A percentile compares a stretch with the other conserved stretches of the same genome.
Conservation (phyloP, 768 basidiomycete species). For the Daedaleopsis nitida region DNA sequence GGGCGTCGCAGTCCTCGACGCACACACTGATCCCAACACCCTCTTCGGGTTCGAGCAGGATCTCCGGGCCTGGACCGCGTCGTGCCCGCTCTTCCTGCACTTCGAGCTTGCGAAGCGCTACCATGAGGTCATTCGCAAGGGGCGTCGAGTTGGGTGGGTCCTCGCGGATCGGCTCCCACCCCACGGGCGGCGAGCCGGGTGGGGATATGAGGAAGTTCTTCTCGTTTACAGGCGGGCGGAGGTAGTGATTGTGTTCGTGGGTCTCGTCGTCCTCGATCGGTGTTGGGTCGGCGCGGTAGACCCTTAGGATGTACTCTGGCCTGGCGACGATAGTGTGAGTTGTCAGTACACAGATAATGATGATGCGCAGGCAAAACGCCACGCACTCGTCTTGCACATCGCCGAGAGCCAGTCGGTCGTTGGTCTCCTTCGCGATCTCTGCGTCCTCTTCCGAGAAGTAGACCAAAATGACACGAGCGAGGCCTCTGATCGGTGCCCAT, state of each 20-base stretch:
- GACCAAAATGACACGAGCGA: slow-evolving; percentile 82
- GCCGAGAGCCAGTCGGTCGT: slow-evolving; percentile 66
- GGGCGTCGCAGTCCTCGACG: slow-evolving; percentile 70
- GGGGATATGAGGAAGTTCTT: slow-evolving; percentile 99
- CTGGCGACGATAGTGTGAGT: slow-evolving; percentile 36
- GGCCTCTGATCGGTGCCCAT: slow-evolving; percentile 86
- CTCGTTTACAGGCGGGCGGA: slow-evolving; percentile 77
- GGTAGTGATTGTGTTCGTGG: slow-evolving; percentile 43
- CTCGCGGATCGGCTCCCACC: slow-evolving; percentile 91
- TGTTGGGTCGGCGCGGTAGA: slow-evolving; percentile 74
- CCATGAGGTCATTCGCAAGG: slow-evolving; percentile 85
- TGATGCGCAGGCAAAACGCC: slow-evolving; percentile 5
- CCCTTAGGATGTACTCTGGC: slow-evolving; percentile 54
- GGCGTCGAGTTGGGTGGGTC: slow-evolving; percentile 86
- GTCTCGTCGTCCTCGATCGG: slow-evolving; percentile 47
- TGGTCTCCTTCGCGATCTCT: slow-evolving; percentile 63
- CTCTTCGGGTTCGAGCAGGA: slow-evolving; percentile 68
- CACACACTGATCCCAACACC: slow-evolving; percentile 76
- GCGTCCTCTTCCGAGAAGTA: slow-evolving; percentile 66
- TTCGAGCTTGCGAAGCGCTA: slow-evolving; percentile 74
- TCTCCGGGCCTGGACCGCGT: slow-evolving; percentile 43
- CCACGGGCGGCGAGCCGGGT: slow-evolving; percentile 95
- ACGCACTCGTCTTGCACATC: slow-evolving; percentile 54
- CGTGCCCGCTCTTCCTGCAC: slow-evolving; percentile 43
- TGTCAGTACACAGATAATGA: slow-evolving; percentile 1